Conservation (phyloP, 768 basidiomycete species). For the Tubosaeta sp. region DNA sequence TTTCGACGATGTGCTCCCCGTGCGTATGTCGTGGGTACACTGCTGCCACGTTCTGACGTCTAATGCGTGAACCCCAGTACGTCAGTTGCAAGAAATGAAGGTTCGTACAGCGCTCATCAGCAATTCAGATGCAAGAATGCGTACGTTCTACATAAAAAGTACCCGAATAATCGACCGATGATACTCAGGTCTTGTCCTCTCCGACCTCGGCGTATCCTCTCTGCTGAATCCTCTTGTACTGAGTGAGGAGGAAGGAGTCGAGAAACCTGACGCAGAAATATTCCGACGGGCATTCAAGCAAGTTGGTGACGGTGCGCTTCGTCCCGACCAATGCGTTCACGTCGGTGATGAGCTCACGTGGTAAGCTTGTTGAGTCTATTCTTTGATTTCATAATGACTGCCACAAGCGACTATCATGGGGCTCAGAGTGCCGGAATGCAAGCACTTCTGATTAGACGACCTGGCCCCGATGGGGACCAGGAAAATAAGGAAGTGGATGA, state of each 20-base stretch:
- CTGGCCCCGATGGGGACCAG: conserved; percentile 43
- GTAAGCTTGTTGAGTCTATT: conserved; percentile 36
- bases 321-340: conserved; percentile 49
- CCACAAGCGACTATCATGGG: conserved; percentile 60
- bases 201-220: conserved; percentile 52
- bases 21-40: conserved; percentile 30
- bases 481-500: conserved; percentile 40
- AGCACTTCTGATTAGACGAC: conserved; percentile 54
- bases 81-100: conserved; percentile 40
- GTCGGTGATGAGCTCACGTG: conserved; percentile 70
- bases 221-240: conserved; percentile 55
- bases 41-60: not conserved
- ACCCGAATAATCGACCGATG: not conserved
- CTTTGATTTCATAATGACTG: conserved; percentile 1
- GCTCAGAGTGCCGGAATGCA: conserved; percentile 52
- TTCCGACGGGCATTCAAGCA: conserved; percentile 42
- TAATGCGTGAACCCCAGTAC: conserved; percentile 33
- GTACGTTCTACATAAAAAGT: conserved; percentile 37
- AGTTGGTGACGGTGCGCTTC: not conserved
- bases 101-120: conserved; percentile 60
- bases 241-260: conserved; percentile 64
- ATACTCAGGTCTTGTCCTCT: conserved; percentile 43
- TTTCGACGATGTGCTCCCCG: conserved; percentile 51
- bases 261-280: conserved; percentile 63
- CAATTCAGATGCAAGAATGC: conserved; percentile 70